Conservation (phyloP, 495 filamentous ascomycete genomes). For the Venustampulla echinocandica region DNA sequence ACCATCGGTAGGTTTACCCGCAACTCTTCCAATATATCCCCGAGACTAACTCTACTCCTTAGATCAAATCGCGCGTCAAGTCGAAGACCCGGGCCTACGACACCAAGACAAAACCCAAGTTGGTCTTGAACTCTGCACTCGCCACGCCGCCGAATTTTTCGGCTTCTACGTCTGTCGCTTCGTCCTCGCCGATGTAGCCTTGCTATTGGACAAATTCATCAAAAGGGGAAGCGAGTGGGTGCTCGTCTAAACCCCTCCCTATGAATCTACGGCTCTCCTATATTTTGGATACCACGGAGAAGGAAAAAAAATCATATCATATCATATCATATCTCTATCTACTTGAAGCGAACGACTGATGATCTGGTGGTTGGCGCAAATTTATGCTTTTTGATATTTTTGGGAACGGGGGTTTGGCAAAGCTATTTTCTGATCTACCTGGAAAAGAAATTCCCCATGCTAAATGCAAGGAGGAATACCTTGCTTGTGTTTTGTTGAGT, state of each 20-base stretch:
- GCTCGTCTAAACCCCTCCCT: slow-evolving; percentile 34
- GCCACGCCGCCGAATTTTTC: slow-evolving; percentile 96
- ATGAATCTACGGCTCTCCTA: background rate
- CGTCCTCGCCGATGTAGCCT: slow-evolving; percentile 69
- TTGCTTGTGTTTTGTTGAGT: no score
- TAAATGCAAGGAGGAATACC: no score
- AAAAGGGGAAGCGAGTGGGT: slow-evolving; percentile 97
- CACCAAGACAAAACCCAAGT: slow-evolving; percentile 78
- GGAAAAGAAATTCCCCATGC: no score
- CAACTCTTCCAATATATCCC: background rate
- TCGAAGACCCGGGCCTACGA: slow-evolving; percentile 84
- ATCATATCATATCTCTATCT: no score
- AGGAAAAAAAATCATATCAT: no score
- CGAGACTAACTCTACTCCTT: slow-evolving; percentile 17
- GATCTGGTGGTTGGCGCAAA: no score
- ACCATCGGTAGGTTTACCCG: slow-evolving; percentile 73
- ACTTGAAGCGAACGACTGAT: no score
- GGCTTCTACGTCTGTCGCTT: slow-evolving; percentile 95
- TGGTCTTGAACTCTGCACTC: slow-evolving; percentile 83
- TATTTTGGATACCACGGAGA: no score
- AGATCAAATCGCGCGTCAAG: slow-evolving; percentile 96
- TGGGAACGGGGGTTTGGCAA: no score
- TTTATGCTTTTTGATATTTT: no score
- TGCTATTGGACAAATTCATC: slow-evolving; percentile 94
- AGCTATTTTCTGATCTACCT: no score